Evolutionary conservation across 768 basidiomycete species (phyloP).

Genomic region (Tylopilus vinaceipallidus): DNA sequence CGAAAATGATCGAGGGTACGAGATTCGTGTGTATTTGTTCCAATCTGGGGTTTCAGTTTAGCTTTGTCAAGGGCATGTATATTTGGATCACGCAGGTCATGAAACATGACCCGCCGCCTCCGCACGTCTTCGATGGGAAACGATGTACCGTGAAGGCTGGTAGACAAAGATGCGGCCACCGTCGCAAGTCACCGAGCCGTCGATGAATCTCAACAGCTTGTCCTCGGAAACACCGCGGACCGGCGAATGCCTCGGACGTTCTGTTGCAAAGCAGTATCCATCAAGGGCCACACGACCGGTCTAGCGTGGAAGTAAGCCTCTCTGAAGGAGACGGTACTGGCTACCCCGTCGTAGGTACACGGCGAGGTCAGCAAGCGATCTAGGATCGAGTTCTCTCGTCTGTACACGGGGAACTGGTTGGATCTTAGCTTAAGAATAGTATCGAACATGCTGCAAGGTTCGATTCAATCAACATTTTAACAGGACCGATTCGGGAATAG

Average conservation of each 20-base stretch:
- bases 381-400: too few species aligned
- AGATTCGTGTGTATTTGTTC: neutral
- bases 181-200: neutral
- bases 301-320: neutral
- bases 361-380: too few species aligned
- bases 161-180: neutral
- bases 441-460: neutral
- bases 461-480: too few species aligned
- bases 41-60: neutral
- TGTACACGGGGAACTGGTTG: too few species aligned
- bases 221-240: conserved; percentile 4
- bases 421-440: too few species aligned
- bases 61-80: too few species aligned
- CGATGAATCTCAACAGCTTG: neutral
- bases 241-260: conserved; percentile 7
- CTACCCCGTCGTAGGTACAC: too few species aligned
- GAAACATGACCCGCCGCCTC: too few species aligned
- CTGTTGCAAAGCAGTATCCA: conserved; percentile 1
- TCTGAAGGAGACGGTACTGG: neutral
- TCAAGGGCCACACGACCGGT: neutral
- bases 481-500: too few species aligned
- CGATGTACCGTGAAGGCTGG: neutral
- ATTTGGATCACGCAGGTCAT: neutral
- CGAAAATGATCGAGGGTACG: neutral
- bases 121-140: neutral